Conservation (phyloP, 225 moss, liverwort and hornwort species). For the Pseudoscleropodium purum region DNA sequence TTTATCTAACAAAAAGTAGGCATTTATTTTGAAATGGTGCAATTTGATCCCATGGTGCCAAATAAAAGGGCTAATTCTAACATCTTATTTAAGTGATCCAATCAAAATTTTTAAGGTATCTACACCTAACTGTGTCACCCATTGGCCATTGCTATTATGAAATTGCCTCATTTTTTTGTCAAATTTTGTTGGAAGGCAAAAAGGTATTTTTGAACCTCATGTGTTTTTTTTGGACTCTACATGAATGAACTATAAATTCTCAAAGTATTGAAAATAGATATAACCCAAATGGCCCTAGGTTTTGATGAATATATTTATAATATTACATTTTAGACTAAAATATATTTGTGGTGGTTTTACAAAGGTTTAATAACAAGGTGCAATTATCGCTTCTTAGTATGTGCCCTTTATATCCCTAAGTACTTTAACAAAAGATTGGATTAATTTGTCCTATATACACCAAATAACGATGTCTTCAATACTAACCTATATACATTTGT, state of each 20-base stretch:
- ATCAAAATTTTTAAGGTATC: not conserved
- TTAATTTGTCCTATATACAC: too few relatives aligned
- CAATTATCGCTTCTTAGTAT: not conserved
- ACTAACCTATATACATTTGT: too few relatives aligned
- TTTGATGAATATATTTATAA: not conserved
- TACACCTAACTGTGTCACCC: too few relatives aligned
- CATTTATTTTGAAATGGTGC: too few relatives aligned
- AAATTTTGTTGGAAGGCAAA: not conserved
- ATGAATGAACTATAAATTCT: not conserved
- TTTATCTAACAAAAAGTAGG: too few relatives aligned
- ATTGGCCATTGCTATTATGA: not conserved
- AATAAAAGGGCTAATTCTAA: too few relatives aligned
- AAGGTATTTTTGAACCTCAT: not conserved
- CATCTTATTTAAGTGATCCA: not conserved
- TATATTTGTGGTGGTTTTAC: fast-evolving
- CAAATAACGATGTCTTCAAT: too few relatives aligned
- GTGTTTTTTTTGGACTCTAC: not conserved
- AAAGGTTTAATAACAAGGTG: not conserved
- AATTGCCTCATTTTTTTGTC: not conserved
- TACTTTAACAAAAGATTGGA: not conserved
- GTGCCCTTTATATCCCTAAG: not conserved
- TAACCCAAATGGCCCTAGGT: fast-evolving
- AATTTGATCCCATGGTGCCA: too few relatives aligned
- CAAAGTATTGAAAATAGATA: not conserved
- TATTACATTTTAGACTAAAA: not conserved